Base-by-base conservation (phyloP, 257 asterid species). In the Solanum etuberosum region DNA sequence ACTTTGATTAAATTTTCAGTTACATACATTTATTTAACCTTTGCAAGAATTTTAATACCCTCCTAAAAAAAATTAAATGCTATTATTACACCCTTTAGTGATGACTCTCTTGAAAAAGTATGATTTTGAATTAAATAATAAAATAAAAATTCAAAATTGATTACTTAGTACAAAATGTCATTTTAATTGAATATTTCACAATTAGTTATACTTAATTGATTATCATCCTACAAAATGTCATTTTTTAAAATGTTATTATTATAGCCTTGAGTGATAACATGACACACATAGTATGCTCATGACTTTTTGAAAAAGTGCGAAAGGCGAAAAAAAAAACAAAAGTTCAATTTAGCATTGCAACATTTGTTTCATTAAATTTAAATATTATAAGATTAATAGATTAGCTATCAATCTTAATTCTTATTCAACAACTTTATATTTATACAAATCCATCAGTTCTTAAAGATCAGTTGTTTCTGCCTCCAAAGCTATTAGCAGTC, bases 401-500 rank as follows among this genome's bases (percentile, higher is more conserved):
- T 57, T 21, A 57, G 2, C 13, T 4, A 59, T 21, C 27, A 59
- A 59, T 59, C 27, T 57, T 59, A 59, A 1, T 3, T 59, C 67
- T 21, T 59, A 59, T 59, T 21, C 67, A 59, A 21, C 27, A 59
- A 59, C n/a, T 16, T 51, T 51, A 18, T 18, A 18, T 54, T 54
- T 54, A 6, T 18, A 54, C 9, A 54, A 18, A 54, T 54, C 18
- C 61, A 54, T 54, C 10, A 18, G 0, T 18, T 54, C n/a, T 54
- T 54, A 54, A 54, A 3, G n/a, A 29, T 72, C 8, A 5, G 21
- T 13, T 23, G 35, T 13, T 76, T 76, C 83, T 77, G 61, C 83
- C 88, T 90, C 91, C 48, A 95, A 88, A 84, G 93, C 91, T 78
- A 95, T 86, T 31, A 88, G 12, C 80, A 94, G 67, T 13, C 93